Evolutionary conservation across 2,329 filamentous ascomycete species (phyloP), one percentile per base, ranked within the genome.

Genomic region (Lasiodiplodia theobromae): DNA sequence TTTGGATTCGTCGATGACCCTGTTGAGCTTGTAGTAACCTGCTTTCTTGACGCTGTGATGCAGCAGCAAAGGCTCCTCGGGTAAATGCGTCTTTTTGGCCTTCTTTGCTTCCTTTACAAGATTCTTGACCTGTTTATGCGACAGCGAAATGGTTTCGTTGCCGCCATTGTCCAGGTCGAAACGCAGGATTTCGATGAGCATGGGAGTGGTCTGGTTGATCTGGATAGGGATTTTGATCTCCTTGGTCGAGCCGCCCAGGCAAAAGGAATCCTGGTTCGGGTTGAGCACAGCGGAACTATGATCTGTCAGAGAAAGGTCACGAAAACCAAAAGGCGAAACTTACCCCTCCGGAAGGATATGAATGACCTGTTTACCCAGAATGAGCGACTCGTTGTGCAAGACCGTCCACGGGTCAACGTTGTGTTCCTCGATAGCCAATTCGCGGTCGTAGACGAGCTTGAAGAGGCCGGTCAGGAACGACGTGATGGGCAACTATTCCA

Each of bases 281-380:
- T 99, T 99, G 71, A 99, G 84, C 60, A 94, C 86, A 16, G 94
- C 96, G 60, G 94, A 96, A 21, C 89, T 92, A 75, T 21, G 68
- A 73, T 67, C 34, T 52, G 21, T 25, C n/a, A 47, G 53, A 34
- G 37, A 64, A 56, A 70, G 62, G 62, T 14, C 31, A 34, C 62
- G 14, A 38, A 31, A 52, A 23, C 8, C 38, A 21, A 12, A 25
- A 65, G 16, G 52, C 23, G n/a, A 23, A 38, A 77, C 85, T 73
- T 79, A 91, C 84, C 96, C 96, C 84, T 99, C 96, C 2, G 96
- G 96, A 67, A 99, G 84, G 76, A 99, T 97, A 77, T 99, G 96
- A 80, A 99, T 95, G 74, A 97, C 97, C 82, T 98, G 94, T 79
- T 94, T 96, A 76, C 96, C 96, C 82, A 97, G 87, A 71, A 99